phyloP scores from a whole-genome alignment of 805 yeast genomes.

The Wickerhamomyces xylosicus region DNA sequence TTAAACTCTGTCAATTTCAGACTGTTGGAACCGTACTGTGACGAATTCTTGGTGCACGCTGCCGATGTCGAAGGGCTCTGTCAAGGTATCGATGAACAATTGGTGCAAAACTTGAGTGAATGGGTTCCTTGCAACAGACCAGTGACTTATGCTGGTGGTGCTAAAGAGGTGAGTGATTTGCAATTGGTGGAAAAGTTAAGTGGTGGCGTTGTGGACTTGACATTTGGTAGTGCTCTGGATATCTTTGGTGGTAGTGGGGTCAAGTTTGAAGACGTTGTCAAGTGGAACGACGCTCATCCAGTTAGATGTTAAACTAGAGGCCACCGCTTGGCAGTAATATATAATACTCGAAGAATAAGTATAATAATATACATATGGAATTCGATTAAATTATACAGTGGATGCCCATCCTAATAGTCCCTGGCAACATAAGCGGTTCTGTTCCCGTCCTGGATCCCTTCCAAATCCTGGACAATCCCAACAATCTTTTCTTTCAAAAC shows the following conservation, averaged over 20 bases:
- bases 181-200: slow-evolving; percentile 57
- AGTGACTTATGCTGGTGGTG: slow-evolving; percentile 96
- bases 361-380: slow-evolving; percentile 21
- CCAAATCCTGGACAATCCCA: slow-evolving; percentile 64
- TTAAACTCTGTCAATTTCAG: slow-evolving; percentile 44
- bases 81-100: slow-evolving; percentile 76
- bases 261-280: slow-evolving; percentile 60
- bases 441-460: slow-evolving; percentile 35
- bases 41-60: slow-evolving; percentile 89
- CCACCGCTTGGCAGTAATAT: background rate
- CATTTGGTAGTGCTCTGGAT: slow-evolving; percentile 88
- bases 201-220: slow-evolving; percentile 77
- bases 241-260: slow-evolving; percentile 89
- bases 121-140: slow-evolving; percentile 56
- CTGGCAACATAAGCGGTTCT: slow-evolving; percentile 29
- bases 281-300: slow-evolving; percentile 49
- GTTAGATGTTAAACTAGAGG: background rate
- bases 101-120: slow-evolving; percentile 61
- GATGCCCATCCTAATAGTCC: background rate
- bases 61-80: slow-evolving; percentile 98
- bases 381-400: background rate
- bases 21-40: slow-evolving; percentile 52
- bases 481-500: slow-evolving; percentile 88
- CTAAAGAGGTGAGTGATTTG: slow-evolving; percentile 63
- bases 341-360: background rate